Evolutionary conservation across 306 rosid species (phyloP).

Genomic region (Boehmeria nivea): DNA sequence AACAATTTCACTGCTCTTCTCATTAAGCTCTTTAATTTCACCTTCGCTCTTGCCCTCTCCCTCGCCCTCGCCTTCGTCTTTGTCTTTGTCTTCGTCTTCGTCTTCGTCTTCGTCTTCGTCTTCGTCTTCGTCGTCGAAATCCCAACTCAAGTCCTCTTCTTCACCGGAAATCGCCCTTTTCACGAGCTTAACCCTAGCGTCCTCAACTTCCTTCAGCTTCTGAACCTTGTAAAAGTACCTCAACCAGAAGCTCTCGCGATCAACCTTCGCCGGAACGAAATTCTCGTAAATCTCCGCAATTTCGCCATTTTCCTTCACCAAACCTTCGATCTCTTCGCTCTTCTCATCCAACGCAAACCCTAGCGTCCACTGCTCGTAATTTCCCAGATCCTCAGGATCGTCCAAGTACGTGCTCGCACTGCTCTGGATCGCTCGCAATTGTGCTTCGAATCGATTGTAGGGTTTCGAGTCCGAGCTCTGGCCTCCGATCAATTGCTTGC

Average conservation of each 20-base stretch:
- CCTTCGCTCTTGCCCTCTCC: conserved; percentile 23
- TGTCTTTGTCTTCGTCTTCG: conserved; percentile 21
- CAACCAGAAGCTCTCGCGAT: conserved; percentile 57
- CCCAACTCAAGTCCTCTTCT: conserved; percentile 96
- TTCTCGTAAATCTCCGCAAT: conserved; percentile 50
- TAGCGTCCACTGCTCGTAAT: conserved; percentile 56
- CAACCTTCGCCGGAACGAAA: conserved; percentile 53
- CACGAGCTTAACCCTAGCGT: conserved; percentile 76
- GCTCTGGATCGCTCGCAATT: conserved; percentile 58
- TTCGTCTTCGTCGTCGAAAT: conserved; percentile 60
- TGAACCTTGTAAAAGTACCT: conserved; percentile 73
- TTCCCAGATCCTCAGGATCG: conserved; percentile 70
- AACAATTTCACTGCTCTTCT: conserved; percentile 16
- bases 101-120: conserved; percentile 29
- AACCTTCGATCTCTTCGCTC: conserved; percentile 46
- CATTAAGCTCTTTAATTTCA: conserved; percentile 16
- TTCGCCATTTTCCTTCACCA: conserved; percentile 45
- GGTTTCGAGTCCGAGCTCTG: conserved; percentile 45
- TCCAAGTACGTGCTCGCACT: conserved; percentile 60
- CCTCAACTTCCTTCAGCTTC: conserved; percentile 64
- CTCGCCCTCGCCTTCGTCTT: conserved; percentile 20
- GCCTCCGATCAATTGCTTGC: conserved; percentile 29
- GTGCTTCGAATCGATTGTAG: conserved; percentile 73
- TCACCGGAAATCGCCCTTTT: conserved; percentile 59
- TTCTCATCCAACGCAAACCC: conserved; percentile 60